Evolutionary conservation across 2,329 filamentous ascomycete species (phyloP), one percentile per base, ranked within the genome.

Genomic region (Penicillium sp.): DNA sequence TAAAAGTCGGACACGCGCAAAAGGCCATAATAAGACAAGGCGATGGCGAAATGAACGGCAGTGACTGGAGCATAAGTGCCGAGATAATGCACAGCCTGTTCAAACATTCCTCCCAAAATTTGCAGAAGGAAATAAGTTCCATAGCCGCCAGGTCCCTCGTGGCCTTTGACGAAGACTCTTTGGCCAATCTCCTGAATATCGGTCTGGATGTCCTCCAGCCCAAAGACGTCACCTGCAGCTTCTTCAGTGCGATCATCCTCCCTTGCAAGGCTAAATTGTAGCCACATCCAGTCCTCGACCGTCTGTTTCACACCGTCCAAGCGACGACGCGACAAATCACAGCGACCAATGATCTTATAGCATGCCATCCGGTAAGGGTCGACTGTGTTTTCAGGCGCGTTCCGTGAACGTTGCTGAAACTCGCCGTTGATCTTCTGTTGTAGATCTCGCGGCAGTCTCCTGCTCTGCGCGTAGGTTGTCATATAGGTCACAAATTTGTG

Each of bases 341-440:
- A 87, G 46, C 84, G 91, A 42, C 95, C 94, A 64, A 99, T 88
- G 58, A 99, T 87, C 80, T 99, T 97, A 81, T 97, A 97, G 72
- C 94, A 97, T 44, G 93, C 92, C 85, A 96, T 92, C 50, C 91
- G 87, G 77, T 95, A 99, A 26, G 94, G 94, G 70, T 99, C 94
- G 60, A 95, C 86, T 1, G 90, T 89, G 68, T 92, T 88, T 55
- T 94, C 90, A 0, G 90, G 89, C 0, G 90, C 90, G 66, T 95
- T 90, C 60, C 90, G 87, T 26, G 87, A 83, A 42, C 91, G 87
- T 70, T 95, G 90, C 47, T 88, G 88, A 73, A 95, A 97, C 69
- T 97, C 92, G 59, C 89, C 90, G 63, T 89, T 89, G 74, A 96
- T 96, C 59, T 90, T 89, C 62, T 91, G 89, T 66, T 96, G 89